Evolutionary conservation across 441 rosid genomes (phyloP), one percentile per base, ranked within the genome.

Genomic region (Brassica hybrid): DNA sequence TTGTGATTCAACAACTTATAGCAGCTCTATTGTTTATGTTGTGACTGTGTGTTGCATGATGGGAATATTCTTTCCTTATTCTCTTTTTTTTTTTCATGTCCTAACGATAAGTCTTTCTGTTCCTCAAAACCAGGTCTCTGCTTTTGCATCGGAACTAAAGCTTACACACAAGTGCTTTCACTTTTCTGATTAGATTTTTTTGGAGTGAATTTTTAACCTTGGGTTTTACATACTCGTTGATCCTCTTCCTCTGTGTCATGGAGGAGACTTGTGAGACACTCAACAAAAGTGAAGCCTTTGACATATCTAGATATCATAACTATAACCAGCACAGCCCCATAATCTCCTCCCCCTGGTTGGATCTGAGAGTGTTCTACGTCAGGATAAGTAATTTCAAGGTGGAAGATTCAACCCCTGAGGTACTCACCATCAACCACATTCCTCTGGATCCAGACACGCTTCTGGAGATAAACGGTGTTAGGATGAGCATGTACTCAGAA

Each of bases 361-460:
- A 91, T 85, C 73, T 91, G 83, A 91, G 91, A 81, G 97, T 94
- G 65, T 91, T 94, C 70, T 91, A 94, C 76, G 91, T 91, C 18
- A 86, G 96, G 84, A 80, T 94, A 64, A 88, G 91, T 77, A 89
- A 91, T 65, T 83, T 88, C 79, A 82, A 38, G 84, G 92, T 86
- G n/a, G 89, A 90, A 80, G 85, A 80, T 72, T 87, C 83, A 1
- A 89, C 92, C 36, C 94, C 97, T 0, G 90, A 90, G 56, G 86
- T 71, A 50, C 92, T 94, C 74, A 85, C 90, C 66, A 80, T 93
- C 83, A 85, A 81, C 45, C 97, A 91, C 77, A 83, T 89, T 57
- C 94, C 96, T 61, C 69, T 88, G 67, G 84, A 88, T 80, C 94
- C 85, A 11, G 91, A 89, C 54, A 90, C 94, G 73, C 77, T 88